A percentile compares a stretch with the other conserved stretches of the same genome.
Conservation (phyloP, 2,329 filamentous ascomycete species). For the Fusarium sp. region DNA sequence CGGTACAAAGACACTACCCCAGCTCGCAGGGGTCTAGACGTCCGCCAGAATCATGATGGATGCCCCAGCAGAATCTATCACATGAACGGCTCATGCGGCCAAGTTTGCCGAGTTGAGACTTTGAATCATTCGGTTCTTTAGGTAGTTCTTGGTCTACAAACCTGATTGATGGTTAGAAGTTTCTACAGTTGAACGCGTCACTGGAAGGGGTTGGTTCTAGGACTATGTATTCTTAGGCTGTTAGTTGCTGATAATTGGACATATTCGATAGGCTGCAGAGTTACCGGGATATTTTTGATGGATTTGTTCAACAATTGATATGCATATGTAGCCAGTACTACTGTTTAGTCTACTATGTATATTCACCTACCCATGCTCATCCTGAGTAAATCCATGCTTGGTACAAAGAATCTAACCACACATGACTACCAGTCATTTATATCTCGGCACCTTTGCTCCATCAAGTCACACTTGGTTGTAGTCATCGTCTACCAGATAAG, state of each 20-base stretch:
- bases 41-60: constrained; percentile 29
- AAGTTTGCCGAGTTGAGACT: constrained; percentile 25
- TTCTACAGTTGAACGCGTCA: constrained; percentile 17
- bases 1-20: constrained; percentile 32
- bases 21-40: constrained; percentile 32
- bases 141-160: not conserved
- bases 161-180: not conserved
- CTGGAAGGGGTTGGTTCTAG: constrained; percentile 4
- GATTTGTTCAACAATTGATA: constrained; percentile 13
- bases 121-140: constrained; percentile 19
- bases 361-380: not conserved
- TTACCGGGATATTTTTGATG: constrained; percentile 8
- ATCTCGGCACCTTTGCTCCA: constrained; percentile 9
- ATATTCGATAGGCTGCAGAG: constrained; percentile 7
- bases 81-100: constrained; percentile 32
- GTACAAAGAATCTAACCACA: constrained; percentile 1
- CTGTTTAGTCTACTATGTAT: not conserved
- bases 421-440: constrained; percentile 1
- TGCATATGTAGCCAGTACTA: not conserved
- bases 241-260: constrained; percentile 21
- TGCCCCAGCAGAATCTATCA: constrained; percentile 39
- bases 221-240: not conserved
- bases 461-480: not conserved
- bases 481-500: not conserved
- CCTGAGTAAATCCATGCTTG: not conserved